These are phyloP conservation scores for Sporothrix pallida DNA, from an alignment of 2,329 filamentous ascomycete genomes.

Conservation along the genomic window DNA sequence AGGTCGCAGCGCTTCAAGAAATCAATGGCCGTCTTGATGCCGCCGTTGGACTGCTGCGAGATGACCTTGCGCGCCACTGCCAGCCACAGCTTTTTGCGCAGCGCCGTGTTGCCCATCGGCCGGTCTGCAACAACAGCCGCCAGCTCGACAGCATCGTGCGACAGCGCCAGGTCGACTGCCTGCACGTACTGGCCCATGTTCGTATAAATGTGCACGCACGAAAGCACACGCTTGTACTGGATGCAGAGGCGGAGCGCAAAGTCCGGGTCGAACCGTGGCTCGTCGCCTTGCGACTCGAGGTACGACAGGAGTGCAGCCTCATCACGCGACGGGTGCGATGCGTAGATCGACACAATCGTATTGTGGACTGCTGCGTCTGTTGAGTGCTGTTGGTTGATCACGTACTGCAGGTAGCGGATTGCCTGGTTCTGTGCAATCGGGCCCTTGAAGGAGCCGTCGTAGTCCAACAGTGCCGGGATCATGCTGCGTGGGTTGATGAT, in stretches of 20 bases:
- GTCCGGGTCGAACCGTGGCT: conserved; percentile 89
- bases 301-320: conserved; percentile 87
- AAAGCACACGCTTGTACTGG: conserved; percentile 88
- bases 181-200: conserved; percentile 94
- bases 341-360: conserved; percentile 94
- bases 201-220: conserved; percentile 96
- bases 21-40: conserved; percentile 91
- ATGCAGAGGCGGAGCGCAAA: conserved; percentile 96
- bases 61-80: conserved; percentile 95
- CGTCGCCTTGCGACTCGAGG: conserved; percentile 85
- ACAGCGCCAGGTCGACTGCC: conserved; percentile 89
- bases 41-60: conserved; percentile 61
- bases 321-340: conserved; percentile 80
- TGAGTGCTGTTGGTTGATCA: conserved; percentile 83
- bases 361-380: conserved; percentile 91
- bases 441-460: conserved; percentile 78
- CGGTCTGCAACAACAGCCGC: conserved; percentile 88
- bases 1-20: conserved; percentile 91
- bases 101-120: conserved; percentile 74
- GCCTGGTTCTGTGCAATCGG: conserved; percentile 83
- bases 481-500: conserved; percentile 85
- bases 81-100: conserved; percentile 95
- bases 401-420: conserved; percentile 89
- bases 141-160: conserved; percentile 87
- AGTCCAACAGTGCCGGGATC: conserved; percentile 91